Conservation (phyloP, 176 grass and related monocot species). For the Eleusine indica region DNA sequence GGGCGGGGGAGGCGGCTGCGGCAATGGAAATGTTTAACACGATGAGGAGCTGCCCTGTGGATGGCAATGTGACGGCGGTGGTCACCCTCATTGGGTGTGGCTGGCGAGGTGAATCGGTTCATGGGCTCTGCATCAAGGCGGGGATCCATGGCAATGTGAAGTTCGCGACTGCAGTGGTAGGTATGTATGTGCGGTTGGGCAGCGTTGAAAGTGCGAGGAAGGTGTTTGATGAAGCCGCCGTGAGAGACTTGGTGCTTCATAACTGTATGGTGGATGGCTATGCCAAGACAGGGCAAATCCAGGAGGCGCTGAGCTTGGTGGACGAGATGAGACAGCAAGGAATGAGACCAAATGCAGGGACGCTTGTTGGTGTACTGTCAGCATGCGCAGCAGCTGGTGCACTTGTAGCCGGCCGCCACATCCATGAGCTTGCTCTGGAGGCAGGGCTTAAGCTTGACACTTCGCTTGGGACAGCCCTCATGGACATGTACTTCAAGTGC, state of each 20-base stretch:
- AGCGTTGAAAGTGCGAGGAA: conserved; percentile 34
- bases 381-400: conserved; percentile 47
- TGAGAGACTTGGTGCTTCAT: conserved; percentile 59
- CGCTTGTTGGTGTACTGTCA: conserved; percentile 60
- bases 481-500: conserved; percentile 67
- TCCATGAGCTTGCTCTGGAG: conserved; percentile 42
- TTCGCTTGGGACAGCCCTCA: conserved; percentile 54
- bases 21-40: conserved; percentile 31
- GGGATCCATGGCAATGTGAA: conserved; percentile 39
- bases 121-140: conserved; percentile 53
- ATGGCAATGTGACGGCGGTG: conserved; percentile 15
- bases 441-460: conserved; percentile 41
- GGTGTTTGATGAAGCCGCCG: conserved; percentile 42
- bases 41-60: conserved; percentile 33
- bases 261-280: conserved; percentile 75
- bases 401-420: conserved; percentile 14
- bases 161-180: conserved; percentile 51
- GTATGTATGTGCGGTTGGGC: conserved; percentile 41
- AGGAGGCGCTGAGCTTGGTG: conserved; percentile 51
- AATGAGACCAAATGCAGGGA: conserved; percentile 48
- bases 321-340: conserved; percentile 48
- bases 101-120: conserved; percentile 38
- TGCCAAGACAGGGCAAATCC: conserved; percentile 48
- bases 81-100: conserved; percentile 29
- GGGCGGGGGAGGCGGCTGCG: not conserved